Base-by-base conservation (phyloP, 139 green algal species). In the Coelastrella sp. region DNA sequence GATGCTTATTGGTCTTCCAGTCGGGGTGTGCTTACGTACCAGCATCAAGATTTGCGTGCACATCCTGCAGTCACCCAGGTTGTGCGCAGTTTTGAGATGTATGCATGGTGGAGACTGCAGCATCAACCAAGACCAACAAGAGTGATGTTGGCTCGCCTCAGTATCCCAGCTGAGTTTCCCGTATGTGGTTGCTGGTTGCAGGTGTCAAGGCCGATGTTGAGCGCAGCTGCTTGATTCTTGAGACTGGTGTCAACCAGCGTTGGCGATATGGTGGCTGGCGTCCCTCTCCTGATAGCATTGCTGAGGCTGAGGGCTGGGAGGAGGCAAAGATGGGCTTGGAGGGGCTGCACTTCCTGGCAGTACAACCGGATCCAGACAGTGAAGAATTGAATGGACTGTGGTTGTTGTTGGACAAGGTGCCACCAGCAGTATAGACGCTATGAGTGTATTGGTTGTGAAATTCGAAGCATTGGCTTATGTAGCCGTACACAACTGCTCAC, bases 321-420 rank as follows among this genome's bases (percentile, higher is more conserved):
- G 87, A 94, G 32, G 95, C 95, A 69, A 99, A 99, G 91, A 32
- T 89, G 59, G 89, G 80, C 0, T 81, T 89, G 62, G 91, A 89
- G 90, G 97, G 97, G 4, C 79, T 99, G 72, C 97, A 99, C 86
- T 99, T 99, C 87, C 87, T 99, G 71, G 97, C 94, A 0, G 90
- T 99, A 7, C 97, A 99, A 89, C 89, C 85, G 9, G 92, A 98
- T 84, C 94, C 96, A 21, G 97, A 99, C 60, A 91, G 89, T 9
- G 95, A 98, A 57, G 89, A 94, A 13, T 93, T 94, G 59, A 91
- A 90, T 30, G 97, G 97, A 0, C 87, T 99, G 60, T 99, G 97
- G 97, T 83, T 99, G 34, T 84, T 99, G 86, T 92, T 93, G 86
- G 94, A 98, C 40, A 80, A 89, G 41, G 66, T 85, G 71, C 88